phyloP scores from a whole-genome alignment of 179 eudicot species.

The Patellifolia procumbens region DNA sequence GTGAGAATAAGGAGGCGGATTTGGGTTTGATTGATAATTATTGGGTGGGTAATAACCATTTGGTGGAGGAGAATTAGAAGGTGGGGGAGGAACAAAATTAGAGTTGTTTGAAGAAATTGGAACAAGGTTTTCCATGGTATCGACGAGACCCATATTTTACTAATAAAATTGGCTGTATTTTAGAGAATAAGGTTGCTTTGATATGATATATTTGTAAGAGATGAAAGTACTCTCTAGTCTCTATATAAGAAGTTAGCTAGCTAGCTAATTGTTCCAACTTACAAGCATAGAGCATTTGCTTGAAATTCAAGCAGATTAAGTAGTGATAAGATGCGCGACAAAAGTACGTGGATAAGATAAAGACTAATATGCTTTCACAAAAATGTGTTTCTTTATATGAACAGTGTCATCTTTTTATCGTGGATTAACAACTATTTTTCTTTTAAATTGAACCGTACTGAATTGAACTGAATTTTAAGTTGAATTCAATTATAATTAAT shows the following conservation, averaged over 20 bases:
- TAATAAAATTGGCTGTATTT: not conserved
- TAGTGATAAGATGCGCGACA: slow-evolving; percentile 8
- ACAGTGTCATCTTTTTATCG: not conserved
- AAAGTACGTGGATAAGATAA: not conserved
- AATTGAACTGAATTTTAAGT: too few relatives aligned
- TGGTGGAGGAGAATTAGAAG: too few relatives aligned
- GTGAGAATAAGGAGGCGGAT: not conserved
- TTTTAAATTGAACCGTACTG: too few relatives aligned
- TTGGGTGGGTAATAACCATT: too few relatives aligned
- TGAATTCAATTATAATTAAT: too few relatives aligned
- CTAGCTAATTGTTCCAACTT: not conserved
- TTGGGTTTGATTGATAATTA: not conserved
- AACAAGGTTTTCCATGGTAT: not conserved
- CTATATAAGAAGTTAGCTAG: not conserved
- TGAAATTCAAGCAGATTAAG: not conserved
- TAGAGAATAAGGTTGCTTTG: not conserved
- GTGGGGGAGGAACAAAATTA: not conserved
- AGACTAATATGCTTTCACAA: not conserved
- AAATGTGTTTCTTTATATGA: not conserved
- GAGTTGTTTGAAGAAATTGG: not conserved
- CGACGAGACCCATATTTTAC: slow-evolving; percentile 4
- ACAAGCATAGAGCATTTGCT: not conserved
- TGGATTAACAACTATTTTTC: too few relatives aligned
- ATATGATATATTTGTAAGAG: not conserved
- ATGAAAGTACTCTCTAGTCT: not conserved